Percentiles rank a stretch among this genome's conserved stretches.
phyloP scores from a whole-genome alignment of 2,329 filamentous ascomycete genomes.

The Aspergillus quadricinctus region DNA sequence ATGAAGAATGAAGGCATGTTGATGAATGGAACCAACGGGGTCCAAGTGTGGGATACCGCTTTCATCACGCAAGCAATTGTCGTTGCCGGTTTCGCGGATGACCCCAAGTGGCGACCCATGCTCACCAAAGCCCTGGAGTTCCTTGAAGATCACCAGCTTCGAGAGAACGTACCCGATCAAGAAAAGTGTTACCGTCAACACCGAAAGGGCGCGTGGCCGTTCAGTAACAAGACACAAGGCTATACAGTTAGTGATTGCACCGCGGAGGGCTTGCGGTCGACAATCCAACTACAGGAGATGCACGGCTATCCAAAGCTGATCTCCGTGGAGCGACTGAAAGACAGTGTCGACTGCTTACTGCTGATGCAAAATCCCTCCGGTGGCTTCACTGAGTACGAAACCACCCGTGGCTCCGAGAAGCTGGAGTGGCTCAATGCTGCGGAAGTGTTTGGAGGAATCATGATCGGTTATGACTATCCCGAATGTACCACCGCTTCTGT shows the following conservation, averaged over 20 bases:
- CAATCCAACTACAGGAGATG: constrained; percentile 76
- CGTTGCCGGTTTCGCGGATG: constrained; percentile 71
- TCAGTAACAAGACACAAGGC: constrained; percentile 86
- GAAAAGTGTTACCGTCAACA: constrained; percentile 81
- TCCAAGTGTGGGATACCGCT: constrained; percentile 94
- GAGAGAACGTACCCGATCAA: constrained; percentile 73
- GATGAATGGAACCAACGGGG: constrained; percentile 94
- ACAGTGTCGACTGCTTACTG: constrained; percentile 84
- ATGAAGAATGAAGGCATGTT: constrained; percentile 89
- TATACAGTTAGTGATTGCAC: constrained; percentile 96
- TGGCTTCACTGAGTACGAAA: constrained; percentile 87
- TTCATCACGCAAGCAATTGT: constrained; percentile 81
- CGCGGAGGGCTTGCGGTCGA: constrained; percentile 81
- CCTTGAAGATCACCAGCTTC: constrained; percentile 85
- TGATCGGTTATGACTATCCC: constrained; percentile 98
- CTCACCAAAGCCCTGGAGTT: constrained; percentile 77
- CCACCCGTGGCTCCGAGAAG: constrained; percentile 68
- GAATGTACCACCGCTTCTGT: constrained; percentile 96
- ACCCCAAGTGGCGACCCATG: constrained; percentile 77
- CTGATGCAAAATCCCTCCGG: constrained; percentile 86
- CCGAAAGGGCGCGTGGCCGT: constrained; percentile 91
- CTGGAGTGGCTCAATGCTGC: constrained; percentile 89
- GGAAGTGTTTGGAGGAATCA: constrained; percentile 93
- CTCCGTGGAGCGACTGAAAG: constrained; percentile 71
- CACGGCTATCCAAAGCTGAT: constrained; percentile 71